Percentiles rank a stretch among this genome's conserved stretches.
Conservation (phyloP, 179 eudicot genomes). For the Vitellaria paradoxa region DNA sequence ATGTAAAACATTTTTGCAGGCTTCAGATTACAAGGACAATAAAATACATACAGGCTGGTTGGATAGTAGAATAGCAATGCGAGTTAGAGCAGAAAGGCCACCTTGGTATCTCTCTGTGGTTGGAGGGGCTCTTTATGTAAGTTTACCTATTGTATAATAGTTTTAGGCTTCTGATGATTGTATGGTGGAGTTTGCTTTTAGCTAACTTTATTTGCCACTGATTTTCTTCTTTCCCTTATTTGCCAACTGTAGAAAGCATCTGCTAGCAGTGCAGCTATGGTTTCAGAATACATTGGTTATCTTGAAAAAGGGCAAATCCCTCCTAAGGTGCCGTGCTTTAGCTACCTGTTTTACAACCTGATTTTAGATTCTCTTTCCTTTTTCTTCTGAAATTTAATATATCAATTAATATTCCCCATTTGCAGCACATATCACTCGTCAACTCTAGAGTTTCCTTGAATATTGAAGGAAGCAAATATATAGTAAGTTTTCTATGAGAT, state of each 20-base stretch:
- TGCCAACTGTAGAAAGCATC: conserved; percentile 82
- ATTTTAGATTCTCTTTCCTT: neutral
- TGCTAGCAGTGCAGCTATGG: conserved; percentile 97
- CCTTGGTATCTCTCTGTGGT: conserved; percentile 99
- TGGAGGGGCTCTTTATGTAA: conserved; percentile 98
- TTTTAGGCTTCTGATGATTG: conserved; percentile 9
- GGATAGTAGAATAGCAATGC: conserved; percentile 99
- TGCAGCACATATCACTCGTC: conserved; percentile 99
- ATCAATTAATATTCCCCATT: neutral
- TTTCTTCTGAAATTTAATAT: neutral
- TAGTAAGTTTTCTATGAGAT: conserved; percentile 40
- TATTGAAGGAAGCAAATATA: conserved; percentile 95
- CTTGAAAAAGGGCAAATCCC: conserved; percentile 99
- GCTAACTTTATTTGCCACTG: neutral
- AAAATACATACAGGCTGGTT: conserved; percentile 99
- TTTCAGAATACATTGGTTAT: conserved; percentile 94
- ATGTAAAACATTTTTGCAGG: conserved; percentile 42
- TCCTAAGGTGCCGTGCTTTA: conserved; percentile 67
- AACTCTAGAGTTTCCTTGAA: conserved; percentile 81
- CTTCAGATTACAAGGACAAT: conserved; percentile 87
- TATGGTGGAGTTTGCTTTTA: neutral
- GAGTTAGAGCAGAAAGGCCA: conserved; percentile 99
- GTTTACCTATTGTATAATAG: conserved; percentile 22
- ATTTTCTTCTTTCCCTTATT: conserved; percentile 4
- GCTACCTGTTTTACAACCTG: neutral